These are phyloP conservation scores for Sorghum bicolor DNA, from an alignment of 176 grass and related monocot species.

Conservation along the genomic window Sorghum_bicolor_NCBIv3 NC_012872.2:16630501-16631000, in stretches of 20 bases:
- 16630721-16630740: slow-evolving; percentile 64
- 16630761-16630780: slow-evolving; percentile 71
- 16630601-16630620: not conserved
- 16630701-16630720: slow-evolving; percentile 77
- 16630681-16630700: slow-evolving; percentile 85
- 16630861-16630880: slow-evolving; percentile 90
- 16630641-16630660: slow-evolving; percentile 18
- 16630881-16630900: slow-evolving; percentile 37
- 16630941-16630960: not conserved
- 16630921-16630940: not conserved
- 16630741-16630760: slow-evolving; percentile 83
- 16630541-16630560: slow-evolving; percentile 82
- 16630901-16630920: not conserved
- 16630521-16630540: slow-evolving; percentile 81
- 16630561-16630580: slow-evolving; percentile 43
- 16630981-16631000: not conserved
- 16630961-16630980: not conserved
- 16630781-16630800: slow-evolving; percentile 87
- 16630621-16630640: not conserved
- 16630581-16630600: not conserved
- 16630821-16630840: slow-evolving; percentile 89
- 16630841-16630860: slow-evolving; percentile 86
- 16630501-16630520: slow-evolving; percentile 84
- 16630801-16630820: slow-evolving; percentile 81
- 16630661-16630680: slow-evolving; percentile 72